Evolutionary conservation across 108 stramenopile species (phyloP).

Genomic region (Aurantiochytrium sp.): DNA sequence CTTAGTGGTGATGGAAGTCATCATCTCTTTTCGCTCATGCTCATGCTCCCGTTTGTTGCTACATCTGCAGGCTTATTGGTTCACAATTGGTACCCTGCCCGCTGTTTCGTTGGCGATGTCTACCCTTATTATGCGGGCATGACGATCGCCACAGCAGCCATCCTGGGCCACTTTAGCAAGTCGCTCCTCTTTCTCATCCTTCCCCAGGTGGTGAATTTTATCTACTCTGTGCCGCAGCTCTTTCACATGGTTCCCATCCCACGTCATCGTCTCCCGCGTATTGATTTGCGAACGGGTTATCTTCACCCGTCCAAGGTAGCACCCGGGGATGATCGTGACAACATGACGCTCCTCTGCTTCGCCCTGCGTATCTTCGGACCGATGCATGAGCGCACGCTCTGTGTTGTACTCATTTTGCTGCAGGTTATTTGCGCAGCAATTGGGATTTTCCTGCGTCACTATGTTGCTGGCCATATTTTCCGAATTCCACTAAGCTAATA

Average conservation of each 20-base stretch:
- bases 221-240: conserved; percentile 87
- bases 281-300: conserved; percentile 62
- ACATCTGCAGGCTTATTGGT: conserved; percentile 71
- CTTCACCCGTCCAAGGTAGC: conserved; percentile 73
- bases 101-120: conserved; percentile 94
- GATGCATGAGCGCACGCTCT: conserved; percentile 72
- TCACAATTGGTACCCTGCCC: conserved; percentile 91
- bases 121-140: conserved; percentile 98
- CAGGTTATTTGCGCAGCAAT: conserved; percentile 49
- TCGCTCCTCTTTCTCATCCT: conserved; percentile 89
- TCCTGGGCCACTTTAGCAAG: conserved; percentile 91
- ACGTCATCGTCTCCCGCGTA: conserved; percentile 82
- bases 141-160: conserved; percentile 91
- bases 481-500: background rate
- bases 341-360: conserved; percentile 87
- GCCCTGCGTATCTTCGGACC: conserved; percentile 74
- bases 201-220: conserved; percentile 90
- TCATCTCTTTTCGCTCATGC: conserved; percentile 72
- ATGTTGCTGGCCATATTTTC: background rate
- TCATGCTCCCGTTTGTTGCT: conserved; percentile 70
- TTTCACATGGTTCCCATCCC: conserved; percentile 90
- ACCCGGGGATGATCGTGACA: conserved; percentile 48
- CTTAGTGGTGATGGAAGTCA: conserved; percentile 9
- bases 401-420: conserved; percentile 62
- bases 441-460: conserved; percentile 33